Conservation (phyloP, 106 monocot species). For the Hemerocallis citrina region DNA sequence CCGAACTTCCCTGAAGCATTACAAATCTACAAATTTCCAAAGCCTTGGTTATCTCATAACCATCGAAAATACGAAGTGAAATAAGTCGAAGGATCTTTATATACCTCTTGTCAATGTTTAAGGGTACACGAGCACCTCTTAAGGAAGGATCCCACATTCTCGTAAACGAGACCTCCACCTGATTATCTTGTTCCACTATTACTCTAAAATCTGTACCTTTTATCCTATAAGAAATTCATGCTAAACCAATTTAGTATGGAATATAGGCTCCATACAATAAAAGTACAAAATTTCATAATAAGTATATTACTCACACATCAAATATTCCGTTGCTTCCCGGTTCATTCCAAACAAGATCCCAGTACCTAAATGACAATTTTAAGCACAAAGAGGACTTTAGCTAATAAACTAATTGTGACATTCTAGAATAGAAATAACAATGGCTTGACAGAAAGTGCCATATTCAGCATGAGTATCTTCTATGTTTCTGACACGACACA, state of each 20-base stretch:
- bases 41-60: neutral
- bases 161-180: constrained; percentile 61
- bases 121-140: constrained; percentile 39
- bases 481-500: too few species aligned
- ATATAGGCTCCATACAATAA: neutral
- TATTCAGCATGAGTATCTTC: too few species aligned
- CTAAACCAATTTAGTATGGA: too few species aligned
- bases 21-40: constrained; percentile 30
- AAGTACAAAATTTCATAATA: neutral
- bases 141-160: constrained; percentile 51
- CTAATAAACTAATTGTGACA: too few species aligned
- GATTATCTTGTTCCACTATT: constrained; percentile 38
- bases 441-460: too few species aligned
- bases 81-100: neutral
- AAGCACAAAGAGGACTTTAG: neutral
- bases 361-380: constrained; percentile 26
- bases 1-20: constrained; percentile 41
- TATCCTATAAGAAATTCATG: constrained; percentile 22
- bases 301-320: constrained; percentile 39
- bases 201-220: constrained; percentile 43
- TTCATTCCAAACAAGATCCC: constrained; percentile 65
- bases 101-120: constrained; percentile 69
- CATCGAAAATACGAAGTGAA: neutral
- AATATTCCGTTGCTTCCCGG: constrained; percentile 38
- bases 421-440: too few species aligned